phyloP scores from a whole-genome alignment of 2,329 filamentous ascomycete genomes.

The Ophiocordyceps camponoti-saundersi region DNA sequence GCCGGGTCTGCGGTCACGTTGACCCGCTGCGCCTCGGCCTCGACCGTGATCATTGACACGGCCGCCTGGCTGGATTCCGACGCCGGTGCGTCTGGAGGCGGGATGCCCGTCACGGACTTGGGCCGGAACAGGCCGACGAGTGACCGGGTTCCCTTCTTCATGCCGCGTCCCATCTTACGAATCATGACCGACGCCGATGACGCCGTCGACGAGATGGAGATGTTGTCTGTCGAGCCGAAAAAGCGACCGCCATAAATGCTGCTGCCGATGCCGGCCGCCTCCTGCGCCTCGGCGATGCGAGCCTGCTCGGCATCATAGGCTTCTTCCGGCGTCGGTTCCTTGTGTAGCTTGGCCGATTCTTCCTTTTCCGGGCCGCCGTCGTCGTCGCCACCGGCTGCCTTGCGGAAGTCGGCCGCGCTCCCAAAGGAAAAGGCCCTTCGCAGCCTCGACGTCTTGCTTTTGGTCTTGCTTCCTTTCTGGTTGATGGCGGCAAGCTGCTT shows the following conservation, averaged over 20 bases:
- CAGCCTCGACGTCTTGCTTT: constrained; percentile 73
- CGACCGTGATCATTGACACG: constrained; percentile 89
- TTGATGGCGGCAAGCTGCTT: constrained; percentile 78
- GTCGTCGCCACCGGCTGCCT: constrained; percentile 49
- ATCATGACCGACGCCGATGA: constrained; percentile 89
- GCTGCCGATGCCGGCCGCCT: constrained; percentile 78
- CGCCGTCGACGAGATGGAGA: constrained; percentile 79
- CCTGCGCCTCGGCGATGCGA: constrained; percentile 80
- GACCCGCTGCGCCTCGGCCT: constrained; percentile 74
- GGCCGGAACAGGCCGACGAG: constrained; percentile 89
- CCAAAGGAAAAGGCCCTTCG: constrained; percentile 92
- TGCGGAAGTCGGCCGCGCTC: constrained; percentile 77
- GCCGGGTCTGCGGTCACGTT: constrained; percentile 58
- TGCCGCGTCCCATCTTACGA: constrained; percentile 95
- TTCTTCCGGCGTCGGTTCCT: constrained; percentile 43
- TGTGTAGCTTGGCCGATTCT: constrained; percentile 41
- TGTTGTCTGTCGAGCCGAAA: constrained; percentile 87
- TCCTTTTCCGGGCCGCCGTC: constrained; percentile 17
- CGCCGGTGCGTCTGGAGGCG: constrained; percentile 49
- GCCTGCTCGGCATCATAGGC: constrained; percentile 76
- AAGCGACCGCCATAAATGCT: constrained; percentile 84
- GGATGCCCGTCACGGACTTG: constrained; percentile 73
- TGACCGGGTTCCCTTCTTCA: constrained; percentile 85
- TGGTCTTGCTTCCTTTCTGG: constrained; percentile 59
- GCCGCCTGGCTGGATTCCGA: constrained; percentile 59